Base-by-base conservation (phyloP, 169 alveolate genomes). In the Cystoisospora suis region DNA sequence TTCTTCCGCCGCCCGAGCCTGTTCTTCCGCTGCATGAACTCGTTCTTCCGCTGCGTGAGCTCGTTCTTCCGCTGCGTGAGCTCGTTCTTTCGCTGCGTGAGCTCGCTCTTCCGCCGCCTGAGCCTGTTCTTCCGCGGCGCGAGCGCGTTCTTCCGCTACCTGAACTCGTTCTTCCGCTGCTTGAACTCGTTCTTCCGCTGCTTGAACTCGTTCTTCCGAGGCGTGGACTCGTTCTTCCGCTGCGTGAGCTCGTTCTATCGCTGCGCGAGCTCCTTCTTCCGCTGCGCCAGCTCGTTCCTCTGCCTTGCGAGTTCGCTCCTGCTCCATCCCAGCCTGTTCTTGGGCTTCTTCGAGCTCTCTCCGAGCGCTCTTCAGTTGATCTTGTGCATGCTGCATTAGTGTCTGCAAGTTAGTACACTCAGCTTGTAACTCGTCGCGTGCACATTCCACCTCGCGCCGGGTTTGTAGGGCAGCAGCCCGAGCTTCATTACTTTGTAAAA, bases 231-330 rank as follows among this genome's bases (percentile, higher is more conserved):
- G n/a, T 9, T 20, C 65, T 53, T 53, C 65, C 65, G 65, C 9
- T 9, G 45, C 42, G n/a, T 15, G 44, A 65, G 4, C 40, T 65
- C 77, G 42, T 65, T 44, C 77, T 23, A 15, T 9, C 29, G 72
- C 3, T 27, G 72, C 72, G 72, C 72, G 40, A 27, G n/a, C 72
- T 58, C 72, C 72, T 58, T 2, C 3, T 29, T 36, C 2, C 72
- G 72, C 72, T 3, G 3, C 72, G 72, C 77, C 44, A 44, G 45
- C 77, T 6, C 77, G 77, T 23, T 44, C 42, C n/a, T 20, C 77
- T 65, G 77, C 77, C 77, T 2, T 44, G 9, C 77, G 38, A 36
- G 45, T 65, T 6, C 77, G 77, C 77, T 65, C 77, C 77, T 32
- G 44, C 42, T 27, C 36, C 44, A 27, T 2, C 77, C 34, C 45